Evolutionary conservation across 805 yeast species (phyloP).

Genomic region (Candida pini): DNA sequence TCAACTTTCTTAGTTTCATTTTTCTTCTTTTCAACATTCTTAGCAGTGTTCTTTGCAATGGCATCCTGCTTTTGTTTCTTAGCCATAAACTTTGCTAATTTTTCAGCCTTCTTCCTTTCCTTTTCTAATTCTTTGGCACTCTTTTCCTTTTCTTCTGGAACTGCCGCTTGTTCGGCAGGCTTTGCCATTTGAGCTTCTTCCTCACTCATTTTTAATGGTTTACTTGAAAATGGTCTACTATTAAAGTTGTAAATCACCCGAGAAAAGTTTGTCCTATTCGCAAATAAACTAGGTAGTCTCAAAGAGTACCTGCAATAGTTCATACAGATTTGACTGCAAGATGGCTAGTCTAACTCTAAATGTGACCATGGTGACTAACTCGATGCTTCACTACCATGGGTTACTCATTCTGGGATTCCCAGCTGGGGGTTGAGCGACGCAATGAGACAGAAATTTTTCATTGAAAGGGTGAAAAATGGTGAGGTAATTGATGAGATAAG

Average conservation of each 20-base stretch:
- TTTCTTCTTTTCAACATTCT: conserved; percentile 46
- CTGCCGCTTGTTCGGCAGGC: conserved; percentile 43
- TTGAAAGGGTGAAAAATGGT: too few species aligned
- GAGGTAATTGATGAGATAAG: too few species aligned
- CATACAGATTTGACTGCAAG: too few species aligned
- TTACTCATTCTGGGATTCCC: too few species aligned
- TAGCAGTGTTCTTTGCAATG: conserved; percentile 41
- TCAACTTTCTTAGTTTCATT: conserved; percentile 64
- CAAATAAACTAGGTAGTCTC: conserved; percentile 3
- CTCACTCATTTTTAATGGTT: conserved; percentile 21
- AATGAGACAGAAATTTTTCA: too few species aligned
- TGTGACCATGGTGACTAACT: too few species aligned
- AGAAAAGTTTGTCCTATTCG: too few species aligned
- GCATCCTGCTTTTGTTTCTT: conserved; percentile 69
- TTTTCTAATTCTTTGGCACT: conserved; percentile 69
- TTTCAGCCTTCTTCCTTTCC: conserved; percentile 54
- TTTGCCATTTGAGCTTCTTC: conserved; percentile 15
- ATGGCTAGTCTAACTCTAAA: too few species aligned
- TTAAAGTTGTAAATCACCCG: too few species aligned
- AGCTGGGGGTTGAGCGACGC: too few species aligned
- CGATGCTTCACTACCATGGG: too few species aligned
- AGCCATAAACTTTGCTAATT: conserved; percentile 65
- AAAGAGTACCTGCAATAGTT: conserved; percentile 15
- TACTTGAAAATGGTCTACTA: conserved; percentile 10
- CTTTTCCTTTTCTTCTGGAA: conserved; percentile 35